These are phyloP conservation scores for Paecilomyces dactylethromorphus DNA, from an alignment of 2,329 filamentous ascomycete species.

Conservation along the genomic window DNA sequence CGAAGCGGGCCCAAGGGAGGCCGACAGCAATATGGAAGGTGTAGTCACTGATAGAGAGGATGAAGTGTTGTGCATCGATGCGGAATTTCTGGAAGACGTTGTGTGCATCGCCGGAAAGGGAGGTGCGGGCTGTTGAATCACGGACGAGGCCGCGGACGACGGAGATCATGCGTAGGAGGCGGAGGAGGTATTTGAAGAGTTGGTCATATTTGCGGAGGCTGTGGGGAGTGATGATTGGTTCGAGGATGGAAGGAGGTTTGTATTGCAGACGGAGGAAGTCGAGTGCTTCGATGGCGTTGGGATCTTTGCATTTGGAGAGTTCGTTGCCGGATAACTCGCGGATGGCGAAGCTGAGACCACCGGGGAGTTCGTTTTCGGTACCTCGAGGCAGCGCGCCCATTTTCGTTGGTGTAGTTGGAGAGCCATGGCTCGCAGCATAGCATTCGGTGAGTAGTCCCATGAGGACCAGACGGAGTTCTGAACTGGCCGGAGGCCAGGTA, in stretches of 20 bases:
- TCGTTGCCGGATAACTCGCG: conserved; percentile 72
- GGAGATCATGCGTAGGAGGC: conserved; percentile 71
- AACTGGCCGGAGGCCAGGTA: conserved; percentile 89
- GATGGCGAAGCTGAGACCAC: conserved; percentile 74
- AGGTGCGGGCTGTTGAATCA: conserved; percentile 41
- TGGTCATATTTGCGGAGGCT: conserved; percentile 75
- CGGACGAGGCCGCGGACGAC: conserved; percentile 61
- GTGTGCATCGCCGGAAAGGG: conserved; percentile 26
- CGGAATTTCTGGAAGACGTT: conserved; percentile 56
- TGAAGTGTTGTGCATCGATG: conserved; percentile 73
- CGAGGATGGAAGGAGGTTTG: conserved; percentile 64
- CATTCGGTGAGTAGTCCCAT: conserved; percentile 79
- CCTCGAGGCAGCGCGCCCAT: conserved; percentile 1
- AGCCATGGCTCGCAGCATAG: conserved; percentile 41
- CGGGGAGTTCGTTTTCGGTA: conserved; percentile 48
- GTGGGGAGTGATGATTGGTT: conserved; percentile 63
- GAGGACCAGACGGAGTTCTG: conserved; percentile 80
- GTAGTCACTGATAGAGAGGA: conserved; percentile 66
- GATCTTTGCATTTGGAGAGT: conserved; percentile 75
- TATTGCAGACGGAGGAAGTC: conserved; percentile 89
- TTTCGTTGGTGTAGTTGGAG: conserved; percentile 5
- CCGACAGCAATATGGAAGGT: conserved; percentile 73
- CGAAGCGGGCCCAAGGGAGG: conserved; percentile 66
- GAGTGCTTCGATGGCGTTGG: conserved; percentile 76
- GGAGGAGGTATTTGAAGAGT: conserved; percentile 73